Percentiles rank a stretch among this genome's conserved stretches.
Evolutionary conservation across 805 yeast genomes (phyloP).

Genomic region (Candida lessepsii): DNA sequence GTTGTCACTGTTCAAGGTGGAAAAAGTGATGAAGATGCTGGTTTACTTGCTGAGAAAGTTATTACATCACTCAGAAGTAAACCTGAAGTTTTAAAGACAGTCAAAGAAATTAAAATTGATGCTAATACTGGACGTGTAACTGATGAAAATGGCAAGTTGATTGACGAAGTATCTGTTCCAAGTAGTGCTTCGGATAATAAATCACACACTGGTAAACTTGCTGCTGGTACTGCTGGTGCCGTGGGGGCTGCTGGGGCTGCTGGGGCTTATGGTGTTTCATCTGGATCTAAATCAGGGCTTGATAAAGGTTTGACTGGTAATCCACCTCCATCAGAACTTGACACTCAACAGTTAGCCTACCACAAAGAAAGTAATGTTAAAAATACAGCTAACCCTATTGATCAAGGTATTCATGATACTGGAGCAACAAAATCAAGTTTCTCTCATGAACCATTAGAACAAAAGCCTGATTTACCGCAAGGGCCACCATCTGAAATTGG

Average conservation of each 20-base stretch:
- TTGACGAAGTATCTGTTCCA: constrained; percentile 1
- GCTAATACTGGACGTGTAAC: constrained; percentile 28
- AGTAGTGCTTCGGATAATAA: background rate
- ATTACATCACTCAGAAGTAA: constrained; percentile 24
- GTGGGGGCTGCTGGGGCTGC: constrained; percentile 6
- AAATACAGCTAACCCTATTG: background rate
- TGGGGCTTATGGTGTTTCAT: constrained; percentile 7
- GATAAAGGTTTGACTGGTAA: background rate
- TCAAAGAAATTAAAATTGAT: constrained; percentile 28
- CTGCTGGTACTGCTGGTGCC: constrained; percentile 6
- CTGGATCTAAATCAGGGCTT: background rate
- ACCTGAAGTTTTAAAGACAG: constrained; percentile 20
- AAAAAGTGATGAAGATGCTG: constrained; percentile 24
- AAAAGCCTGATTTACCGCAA: background rate
- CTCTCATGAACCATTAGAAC: background rate
- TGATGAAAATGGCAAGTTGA: constrained; percentile 24
- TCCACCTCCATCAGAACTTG: constrained; percentile 2
- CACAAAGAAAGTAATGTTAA: background rate
- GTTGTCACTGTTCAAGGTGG: constrained; percentile 33
- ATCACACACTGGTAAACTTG: background rate
- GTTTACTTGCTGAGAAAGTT: constrained; percentile 26
- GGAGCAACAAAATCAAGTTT: background rate
- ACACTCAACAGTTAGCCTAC: background rate
- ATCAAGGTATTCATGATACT: background rate
- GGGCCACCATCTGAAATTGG: constrained; percentile 6